phyloP scores from a whole-genome alignment of 2,329 filamentous ascomycete species.

The Diaporthe amygdali region DNA sequence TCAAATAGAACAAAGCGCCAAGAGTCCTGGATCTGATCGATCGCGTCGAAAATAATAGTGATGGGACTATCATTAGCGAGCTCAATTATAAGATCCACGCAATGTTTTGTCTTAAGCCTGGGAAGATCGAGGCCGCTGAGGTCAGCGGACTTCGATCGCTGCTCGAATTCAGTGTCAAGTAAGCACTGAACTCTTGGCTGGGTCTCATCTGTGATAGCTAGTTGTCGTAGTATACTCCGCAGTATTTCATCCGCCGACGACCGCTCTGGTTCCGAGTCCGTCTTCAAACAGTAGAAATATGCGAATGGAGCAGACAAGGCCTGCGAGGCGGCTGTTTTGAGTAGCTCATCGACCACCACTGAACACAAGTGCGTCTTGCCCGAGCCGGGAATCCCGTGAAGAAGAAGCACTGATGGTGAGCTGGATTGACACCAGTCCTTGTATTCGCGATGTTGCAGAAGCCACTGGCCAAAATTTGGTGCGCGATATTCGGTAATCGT shows the following conservation, averaged over 20 bases:
- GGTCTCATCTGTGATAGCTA: neutral
- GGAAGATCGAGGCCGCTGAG: neutral
- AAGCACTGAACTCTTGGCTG: neutral
- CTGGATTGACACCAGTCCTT: neutral
- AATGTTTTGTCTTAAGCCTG: neutral
- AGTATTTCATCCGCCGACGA: neutral
- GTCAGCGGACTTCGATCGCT: neutral
- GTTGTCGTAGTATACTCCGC: neutral
- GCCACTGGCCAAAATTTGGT: neutral
- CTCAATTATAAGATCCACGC: neutral
- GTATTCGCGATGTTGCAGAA: neutral
- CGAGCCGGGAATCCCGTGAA: neutral
- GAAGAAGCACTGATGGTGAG: neutral
- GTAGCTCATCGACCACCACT: neutral
- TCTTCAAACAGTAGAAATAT: neutral
- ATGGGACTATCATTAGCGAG: neutral
- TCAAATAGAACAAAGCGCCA: neutral
- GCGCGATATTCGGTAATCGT: neutral
- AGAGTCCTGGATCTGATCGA: neutral
- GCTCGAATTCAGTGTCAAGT: neutral
- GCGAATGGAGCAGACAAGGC: neutral
- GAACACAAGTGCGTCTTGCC: neutral
- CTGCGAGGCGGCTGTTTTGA: neutral
- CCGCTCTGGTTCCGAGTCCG: neutral
- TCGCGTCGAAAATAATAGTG: neutral